Conservation (phyloP, 768 basidiomycete species). For the Hypsizygus marmoreus region DNA sequence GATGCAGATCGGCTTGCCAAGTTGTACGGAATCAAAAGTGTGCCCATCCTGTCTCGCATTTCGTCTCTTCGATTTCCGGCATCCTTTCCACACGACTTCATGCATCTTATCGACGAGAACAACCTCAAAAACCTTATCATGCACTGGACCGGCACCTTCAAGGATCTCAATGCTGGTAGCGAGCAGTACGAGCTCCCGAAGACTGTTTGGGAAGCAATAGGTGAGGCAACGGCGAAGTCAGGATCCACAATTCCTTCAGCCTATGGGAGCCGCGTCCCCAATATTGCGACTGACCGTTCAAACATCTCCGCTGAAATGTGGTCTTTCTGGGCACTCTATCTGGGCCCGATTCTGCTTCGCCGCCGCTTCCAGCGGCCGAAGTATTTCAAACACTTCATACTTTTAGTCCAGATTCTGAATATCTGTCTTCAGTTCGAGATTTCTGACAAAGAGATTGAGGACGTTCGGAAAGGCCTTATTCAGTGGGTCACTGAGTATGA, state of each 20-base stretch:
- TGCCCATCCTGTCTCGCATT: too few relatives aligned
- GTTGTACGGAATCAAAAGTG: too few relatives aligned
- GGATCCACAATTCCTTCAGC: constrained; percentile 38
- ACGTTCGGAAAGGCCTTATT: background rate
- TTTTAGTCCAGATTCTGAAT: constrained; percentile 28
- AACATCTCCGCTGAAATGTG: constrained; percentile 36
- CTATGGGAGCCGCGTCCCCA: constrained; percentile 28
- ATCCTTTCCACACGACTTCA: constrained; percentile 51
- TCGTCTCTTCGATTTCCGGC: too few relatives aligned
- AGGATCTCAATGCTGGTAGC: constrained; percentile 32
- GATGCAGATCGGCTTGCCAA: too few relatives aligned
- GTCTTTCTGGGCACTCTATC: constrained; percentile 40
- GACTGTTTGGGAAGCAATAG: constrained; percentile 42
- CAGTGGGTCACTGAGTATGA: constrained; percentile 1
- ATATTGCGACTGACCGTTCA: constrained; percentile 5
- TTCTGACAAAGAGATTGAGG: constrained; percentile 10
- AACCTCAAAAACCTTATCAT: constrained; percentile 39
- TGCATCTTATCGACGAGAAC: constrained; percentile 52
- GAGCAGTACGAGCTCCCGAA: constrained; percentile 30
- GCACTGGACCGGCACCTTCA: constrained; percentile 44
- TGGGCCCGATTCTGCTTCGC: constrained; percentile 40
- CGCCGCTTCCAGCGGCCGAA: constrained; percentile 26
- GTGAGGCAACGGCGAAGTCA: constrained; percentile 30
- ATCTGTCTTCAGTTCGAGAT: constrained; percentile 36
- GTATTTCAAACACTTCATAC: constrained; percentile 47